These are phyloP conservation scores for Corinectria fuckeliana DNA, from an alignment of 2,329 filamentous ascomycete genomes.

Conservation along the genomic window DNA sequence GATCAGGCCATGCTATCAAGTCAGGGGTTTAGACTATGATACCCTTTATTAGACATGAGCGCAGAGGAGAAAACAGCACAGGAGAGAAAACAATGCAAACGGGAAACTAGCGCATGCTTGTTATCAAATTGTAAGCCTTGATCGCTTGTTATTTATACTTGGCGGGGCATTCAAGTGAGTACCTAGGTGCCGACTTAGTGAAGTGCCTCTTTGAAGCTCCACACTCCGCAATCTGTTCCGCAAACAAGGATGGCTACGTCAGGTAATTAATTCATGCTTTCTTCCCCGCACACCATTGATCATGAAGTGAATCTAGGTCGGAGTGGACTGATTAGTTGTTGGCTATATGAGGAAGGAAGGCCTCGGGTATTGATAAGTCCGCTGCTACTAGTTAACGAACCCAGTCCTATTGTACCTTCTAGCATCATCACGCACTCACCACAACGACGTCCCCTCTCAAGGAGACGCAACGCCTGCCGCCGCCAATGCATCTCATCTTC, in stretches of 20 bases:
- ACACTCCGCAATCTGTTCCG: background rate
- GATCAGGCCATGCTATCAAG: background rate
- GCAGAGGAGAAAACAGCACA: background rate
- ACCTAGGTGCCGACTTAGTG: too few species aligned
- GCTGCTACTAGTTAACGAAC: background rate
- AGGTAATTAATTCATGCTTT: constrained; percentile 11
- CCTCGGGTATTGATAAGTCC: background rate
- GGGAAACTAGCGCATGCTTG: background rate
- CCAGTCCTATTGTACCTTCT: background rate
- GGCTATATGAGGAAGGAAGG: background rate
- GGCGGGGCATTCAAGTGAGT: background rate
- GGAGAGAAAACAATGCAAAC: too few species aligned
- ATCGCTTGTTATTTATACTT: background rate
- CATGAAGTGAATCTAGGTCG: background rate
- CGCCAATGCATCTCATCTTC: constrained; percentile 55
- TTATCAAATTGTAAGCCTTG: background rate
- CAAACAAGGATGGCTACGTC: constrained; percentile 7
- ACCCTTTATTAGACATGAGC: constrained; percentile 33
- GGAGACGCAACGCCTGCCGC: background rate
- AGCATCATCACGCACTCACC: background rate
- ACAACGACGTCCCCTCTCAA: constrained; percentile 3
- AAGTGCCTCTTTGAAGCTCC: constrained; percentile 8
- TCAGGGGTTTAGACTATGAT: constrained; percentile 35
- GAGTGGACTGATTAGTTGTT: constrained; percentile 10
- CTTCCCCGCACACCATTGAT: constrained; percentile 18